A percentile compares a stretch with the other conserved stretches of the same genome.
phyloP scores from a whole-genome alignment of 2,329 filamentous ascomycete species.

The Microdochium trichocladiopsis region DNA sequence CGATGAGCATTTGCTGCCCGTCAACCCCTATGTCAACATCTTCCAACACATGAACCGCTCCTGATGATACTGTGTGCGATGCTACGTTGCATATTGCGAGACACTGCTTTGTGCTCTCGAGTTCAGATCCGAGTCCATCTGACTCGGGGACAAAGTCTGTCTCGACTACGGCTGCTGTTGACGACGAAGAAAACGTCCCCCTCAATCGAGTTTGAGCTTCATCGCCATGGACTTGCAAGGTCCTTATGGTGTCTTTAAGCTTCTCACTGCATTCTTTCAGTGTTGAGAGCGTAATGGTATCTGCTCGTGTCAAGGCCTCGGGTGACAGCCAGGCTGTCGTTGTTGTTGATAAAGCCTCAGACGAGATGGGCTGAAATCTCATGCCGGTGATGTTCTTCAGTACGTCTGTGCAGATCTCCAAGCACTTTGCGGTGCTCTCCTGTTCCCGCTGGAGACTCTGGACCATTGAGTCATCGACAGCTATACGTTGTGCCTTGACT shows the following conservation, averaged over 20 bases:
- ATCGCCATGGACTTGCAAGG: constrained; percentile 5
- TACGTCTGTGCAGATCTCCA: constrained; percentile 20
- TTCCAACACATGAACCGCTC: no score
- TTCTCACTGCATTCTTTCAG: not conserved
- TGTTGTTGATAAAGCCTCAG: not conserved
- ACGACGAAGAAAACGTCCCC: not conserved
- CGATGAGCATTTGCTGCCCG: no score
- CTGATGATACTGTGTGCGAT: no score
- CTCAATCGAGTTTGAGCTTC: not conserved
- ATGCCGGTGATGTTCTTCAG: constrained; percentile 15
- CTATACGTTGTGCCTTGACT: constrained; percentile 4
- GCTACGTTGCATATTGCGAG: no score
- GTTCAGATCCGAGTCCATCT: constrained; percentile 20
- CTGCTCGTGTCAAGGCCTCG: not conserved
- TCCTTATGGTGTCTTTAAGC: constrained; percentile 25
- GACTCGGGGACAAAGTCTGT: constrained; percentile 7
- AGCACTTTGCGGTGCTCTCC: constrained; percentile 19
- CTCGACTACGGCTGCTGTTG: constrained; percentile 14
- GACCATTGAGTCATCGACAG: constrained; percentile 9
- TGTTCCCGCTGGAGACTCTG: constrained; percentile 17
- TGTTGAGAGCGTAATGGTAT: not conserved
- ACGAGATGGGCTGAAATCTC: not conserved
- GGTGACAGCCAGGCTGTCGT: not conserved
- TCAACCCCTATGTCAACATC: no score
- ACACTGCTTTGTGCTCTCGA: no score